Evolutionary conservation across 805 yeast genomes (phyloP).

Genomic region (Candida glaebosa): DNA sequence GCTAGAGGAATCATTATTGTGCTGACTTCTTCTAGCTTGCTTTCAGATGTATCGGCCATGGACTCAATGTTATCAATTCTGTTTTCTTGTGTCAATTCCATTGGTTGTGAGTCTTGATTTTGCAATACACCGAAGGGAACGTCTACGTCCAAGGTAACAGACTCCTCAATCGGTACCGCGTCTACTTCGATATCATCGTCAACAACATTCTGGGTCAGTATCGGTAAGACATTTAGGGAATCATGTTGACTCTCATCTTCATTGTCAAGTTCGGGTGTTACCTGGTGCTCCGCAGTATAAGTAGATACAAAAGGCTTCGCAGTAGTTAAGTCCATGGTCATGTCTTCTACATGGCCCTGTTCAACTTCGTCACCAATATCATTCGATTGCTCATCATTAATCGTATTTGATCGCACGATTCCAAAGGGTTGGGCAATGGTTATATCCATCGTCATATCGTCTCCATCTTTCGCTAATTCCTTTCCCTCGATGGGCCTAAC

Average conservation of each 20-base stretch:
- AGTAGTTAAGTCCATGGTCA: background rate
- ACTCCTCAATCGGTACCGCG: background rate
- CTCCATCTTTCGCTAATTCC: slow-evolving; percentile 3
- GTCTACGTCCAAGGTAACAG: background rate
- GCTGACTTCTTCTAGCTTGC: slow-evolving; percentile 7
- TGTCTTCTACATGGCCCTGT: too few relatives aligned
- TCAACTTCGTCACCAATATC: background rate
- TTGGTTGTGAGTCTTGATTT: slow-evolving; percentile 14
- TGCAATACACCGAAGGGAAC: background rate
- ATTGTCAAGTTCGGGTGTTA: too few relatives aligned
- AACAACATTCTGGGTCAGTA: background rate
- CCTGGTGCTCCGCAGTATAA: background rate
- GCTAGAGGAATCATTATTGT: slow-evolving; percentile 30
- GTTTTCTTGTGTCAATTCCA: slow-evolving; percentile 19
- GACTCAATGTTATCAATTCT: slow-evolving; percentile 3
- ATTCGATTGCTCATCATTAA: background rate
- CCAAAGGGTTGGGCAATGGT: slow-evolving; percentile 2
- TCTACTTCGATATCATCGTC: background rate
- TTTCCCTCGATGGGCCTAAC: background rate
- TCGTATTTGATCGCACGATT: background rate
- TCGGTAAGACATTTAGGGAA: background rate
- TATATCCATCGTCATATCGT: slow-evolving; percentile 17
- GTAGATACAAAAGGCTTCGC: background rate
- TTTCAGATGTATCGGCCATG: slow-evolving; percentile 1
- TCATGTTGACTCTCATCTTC: background rate